A percentile compares a stretch with the other conserved stretches of the same genome.
These are phyloP conservation scores for Paracorniculantispora psalliotae DNA, from an alignment of 2,329 filamentous ascomycete genomes.

Conservation along the genomic window DNA sequence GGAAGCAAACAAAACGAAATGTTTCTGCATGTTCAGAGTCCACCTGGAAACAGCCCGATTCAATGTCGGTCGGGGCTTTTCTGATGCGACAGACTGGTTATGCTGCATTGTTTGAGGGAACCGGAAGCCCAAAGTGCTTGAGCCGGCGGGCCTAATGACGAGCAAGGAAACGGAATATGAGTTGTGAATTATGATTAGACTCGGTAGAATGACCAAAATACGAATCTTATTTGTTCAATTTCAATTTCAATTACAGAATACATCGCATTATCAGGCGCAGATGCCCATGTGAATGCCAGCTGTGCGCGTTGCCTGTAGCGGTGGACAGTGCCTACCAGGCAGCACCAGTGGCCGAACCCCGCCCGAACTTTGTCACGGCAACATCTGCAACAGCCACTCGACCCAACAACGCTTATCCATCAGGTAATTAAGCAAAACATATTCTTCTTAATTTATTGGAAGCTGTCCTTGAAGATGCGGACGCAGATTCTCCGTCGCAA, in stretches of 20 bases:
- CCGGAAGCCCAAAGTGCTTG: slow-evolving; percentile 21
- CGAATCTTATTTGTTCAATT: slow-evolving; percentile 21
- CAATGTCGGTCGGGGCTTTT: slow-evolving; percentile 21
- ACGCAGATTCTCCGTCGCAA: too few species aligned
- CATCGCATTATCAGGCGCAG: too few species aligned
- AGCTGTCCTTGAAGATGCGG: too few species aligned
- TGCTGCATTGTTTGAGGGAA: slow-evolving; percentile 21
- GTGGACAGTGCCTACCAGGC: too few species aligned
- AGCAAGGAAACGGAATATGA: slow-evolving; percentile 19
- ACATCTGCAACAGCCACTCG: not conserved
- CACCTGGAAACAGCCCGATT: slow-evolving; percentile 15
- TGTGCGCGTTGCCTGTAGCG: too few species aligned
- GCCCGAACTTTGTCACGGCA: not conserved
- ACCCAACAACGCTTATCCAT: too few species aligned
- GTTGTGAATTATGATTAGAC: slow-evolving; percentile 32
- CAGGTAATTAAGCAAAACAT: too few species aligned
- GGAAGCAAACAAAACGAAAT: slow-evolving; percentile 28
- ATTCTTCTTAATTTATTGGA: too few species aligned
- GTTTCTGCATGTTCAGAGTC: slow-evolving; percentile 28
- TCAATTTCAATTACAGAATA: not conserved
- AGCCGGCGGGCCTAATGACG: slow-evolving; percentile 17
- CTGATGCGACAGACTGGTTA: slow-evolving; percentile 24
- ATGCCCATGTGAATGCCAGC: too few species aligned
- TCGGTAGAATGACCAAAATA: slow-evolving; percentile 33
- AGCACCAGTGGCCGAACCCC: not conserved